Conservation (phyloP, 2,329 filamentous ascomycete species). For the Neonectria coccinea region DNA sequence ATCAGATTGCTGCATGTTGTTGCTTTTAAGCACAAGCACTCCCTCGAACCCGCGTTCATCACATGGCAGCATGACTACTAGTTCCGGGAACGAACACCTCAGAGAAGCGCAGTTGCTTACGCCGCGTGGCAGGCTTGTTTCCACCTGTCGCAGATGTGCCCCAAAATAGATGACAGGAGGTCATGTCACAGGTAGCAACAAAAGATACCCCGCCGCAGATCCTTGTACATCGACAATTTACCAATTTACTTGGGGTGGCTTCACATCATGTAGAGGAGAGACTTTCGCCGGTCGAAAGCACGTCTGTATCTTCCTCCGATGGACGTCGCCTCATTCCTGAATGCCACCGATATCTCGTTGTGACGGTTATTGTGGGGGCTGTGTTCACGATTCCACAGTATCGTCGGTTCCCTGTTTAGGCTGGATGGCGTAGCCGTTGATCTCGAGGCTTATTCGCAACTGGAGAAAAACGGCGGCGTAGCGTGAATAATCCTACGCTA, state of each 20-base stretch:
- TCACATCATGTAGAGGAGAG: background rate
- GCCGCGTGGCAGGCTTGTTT: slow-evolving; percentile 2
- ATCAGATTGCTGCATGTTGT: background rate
- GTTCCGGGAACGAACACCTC: background rate
- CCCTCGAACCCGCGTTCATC: background rate
- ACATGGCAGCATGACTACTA: background rate
- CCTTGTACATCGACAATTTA: background rate
- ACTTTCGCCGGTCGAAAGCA: background rate
- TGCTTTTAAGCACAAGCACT: background rate
- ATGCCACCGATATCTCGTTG: slow-evolving; percentile 5
- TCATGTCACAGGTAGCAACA: slow-evolving; percentile 13
- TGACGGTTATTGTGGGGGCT: slow-evolving; percentile 15
- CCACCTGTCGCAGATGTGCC: slow-evolving; percentile 14
- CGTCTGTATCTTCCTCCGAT: background rate
- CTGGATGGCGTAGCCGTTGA: background rate
- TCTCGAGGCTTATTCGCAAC: slow-evolving; percentile 12
- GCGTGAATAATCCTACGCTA: background rate
- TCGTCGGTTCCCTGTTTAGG: slow-evolving; percentile 1
- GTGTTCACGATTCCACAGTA: background rate
- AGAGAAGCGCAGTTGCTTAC: background rate
- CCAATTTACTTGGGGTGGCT: background rate
- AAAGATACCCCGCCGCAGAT: slow-evolving; percentile 27
- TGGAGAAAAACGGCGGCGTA: slow-evolving; percentile 12
- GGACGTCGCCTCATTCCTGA: background rate
- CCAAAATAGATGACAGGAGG: slow-evolving; percentile 14